Percentiles rank a stretch among this genome's conserved stretches.
Conservation (phyloP, 495 filamentous ascomycete species). For the Daldinia childiae region DNA sequence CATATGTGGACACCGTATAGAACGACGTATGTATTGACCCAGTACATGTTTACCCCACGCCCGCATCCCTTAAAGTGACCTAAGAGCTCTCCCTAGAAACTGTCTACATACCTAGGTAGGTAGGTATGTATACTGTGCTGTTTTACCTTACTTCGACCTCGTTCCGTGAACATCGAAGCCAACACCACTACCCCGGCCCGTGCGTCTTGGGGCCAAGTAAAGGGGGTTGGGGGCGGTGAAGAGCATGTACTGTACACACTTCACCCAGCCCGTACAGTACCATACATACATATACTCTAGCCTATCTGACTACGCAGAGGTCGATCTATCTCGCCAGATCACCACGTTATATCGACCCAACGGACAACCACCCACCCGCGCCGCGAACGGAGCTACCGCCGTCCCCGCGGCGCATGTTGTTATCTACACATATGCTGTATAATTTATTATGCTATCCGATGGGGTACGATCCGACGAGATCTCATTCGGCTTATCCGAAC, state of each 20-base stretch:
- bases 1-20: no score
- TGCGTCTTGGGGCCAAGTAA: slow-evolving; percentile 4
- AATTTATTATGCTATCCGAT: neutral
- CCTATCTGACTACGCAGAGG: neutral
- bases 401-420: neutral
- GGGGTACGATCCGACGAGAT: neutral
- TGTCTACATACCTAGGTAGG: no score
- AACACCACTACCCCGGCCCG: neutral
- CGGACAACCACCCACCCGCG: neutral
- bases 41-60: neutral
- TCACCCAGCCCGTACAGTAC: neutral
- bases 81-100: neutral
- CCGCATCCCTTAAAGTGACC: neutral
- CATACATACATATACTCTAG: neutral
- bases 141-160: neutral
- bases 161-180: neutral
- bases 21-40: no score
- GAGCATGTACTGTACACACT: neutral
- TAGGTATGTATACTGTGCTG: neutral
- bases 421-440: neutral
- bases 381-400: neutral
- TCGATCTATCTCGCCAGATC: neutral
- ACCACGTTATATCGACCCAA: neutral
- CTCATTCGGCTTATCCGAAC: neutral
- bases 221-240: slow-evolving; percentile 1